Percentiles rank a stretch among this genome's conserved stretches.
These are phyloP conservation scores for Quercus variabilis DNA, from an alignment of 306 rosid genomes.

Conservation along the genomic window DNA sequence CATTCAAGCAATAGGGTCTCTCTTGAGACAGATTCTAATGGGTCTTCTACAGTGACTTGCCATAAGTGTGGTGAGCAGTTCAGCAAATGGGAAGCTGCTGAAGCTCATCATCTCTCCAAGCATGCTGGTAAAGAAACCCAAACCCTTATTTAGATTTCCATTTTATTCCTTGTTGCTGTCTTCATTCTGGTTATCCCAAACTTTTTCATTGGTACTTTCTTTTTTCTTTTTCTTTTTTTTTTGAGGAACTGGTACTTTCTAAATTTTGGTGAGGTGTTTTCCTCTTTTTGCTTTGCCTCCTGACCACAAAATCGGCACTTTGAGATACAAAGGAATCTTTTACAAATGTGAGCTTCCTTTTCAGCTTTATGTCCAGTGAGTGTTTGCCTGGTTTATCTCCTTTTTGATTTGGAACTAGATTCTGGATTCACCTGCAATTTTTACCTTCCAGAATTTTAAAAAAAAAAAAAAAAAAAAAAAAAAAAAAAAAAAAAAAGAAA, in stretches of 20 bases:
- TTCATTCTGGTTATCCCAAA: not conserved
- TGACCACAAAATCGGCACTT: conserved; percentile 22
- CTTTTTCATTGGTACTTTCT: not conserved
- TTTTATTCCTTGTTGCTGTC: not conserved
- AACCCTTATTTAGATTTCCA: not conserved
- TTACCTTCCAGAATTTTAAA: conserved; percentile 14
- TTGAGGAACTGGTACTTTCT: not conserved
- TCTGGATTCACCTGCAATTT: conserved; percentile 17
- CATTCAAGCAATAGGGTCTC: conserved; percentile 53
- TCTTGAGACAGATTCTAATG: conserved; percentile 47
- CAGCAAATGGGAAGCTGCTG: conserved; percentile 84
- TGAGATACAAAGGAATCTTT: conserved; percentile 23
- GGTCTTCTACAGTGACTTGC: conserved; percentile 50
- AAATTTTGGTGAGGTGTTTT: not conserved
- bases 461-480: no score
- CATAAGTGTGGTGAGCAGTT: conserved; percentile 91
- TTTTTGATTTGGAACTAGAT: conserved; percentile 13
- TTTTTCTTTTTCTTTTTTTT: no score
- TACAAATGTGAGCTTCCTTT: not conserved
- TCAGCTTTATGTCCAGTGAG: conserved; percentile 17
- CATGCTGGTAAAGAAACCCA: conserved; percentile 62
- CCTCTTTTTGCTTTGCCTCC: conserved; percentile 23
- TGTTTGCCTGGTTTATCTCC: conserved; percentile 18
- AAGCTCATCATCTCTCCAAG: conserved; percentile 84
- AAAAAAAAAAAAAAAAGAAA: no score